phyloP scores from a whole-genome alignment of 2,329 filamentous ascomycete genomes.

The Aspergillus arachidicola region DNA sequence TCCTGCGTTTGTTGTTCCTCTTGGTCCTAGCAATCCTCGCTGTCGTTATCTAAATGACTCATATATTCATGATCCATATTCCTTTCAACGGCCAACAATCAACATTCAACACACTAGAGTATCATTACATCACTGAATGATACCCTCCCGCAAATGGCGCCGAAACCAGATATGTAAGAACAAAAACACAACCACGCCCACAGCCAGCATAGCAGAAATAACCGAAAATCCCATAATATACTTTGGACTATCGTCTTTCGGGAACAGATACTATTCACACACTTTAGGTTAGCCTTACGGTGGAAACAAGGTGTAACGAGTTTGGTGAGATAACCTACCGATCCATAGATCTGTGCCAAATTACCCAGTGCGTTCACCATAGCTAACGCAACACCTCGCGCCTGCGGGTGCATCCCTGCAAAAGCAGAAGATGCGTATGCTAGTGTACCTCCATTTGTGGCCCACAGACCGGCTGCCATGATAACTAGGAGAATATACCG shows the following conservation, averaged over 20 bases:
- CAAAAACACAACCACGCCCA: slow-evolving; percentile 33
- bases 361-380: slow-evolving; percentile 59
- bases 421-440: slow-evolving; percentile 58
- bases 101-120: too few species aligned
- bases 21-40: too few species aligned
- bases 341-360: slow-evolving; percentile 58
- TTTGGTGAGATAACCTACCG: not conserved
- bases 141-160: not conserved
- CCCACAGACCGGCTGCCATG: slow-evolving; percentile 59
- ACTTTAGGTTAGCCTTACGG: not conserved
- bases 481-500: slow-evolving; percentile 59
- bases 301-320: too few species aligned
- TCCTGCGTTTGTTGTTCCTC: too few species aligned
- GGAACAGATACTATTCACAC: slow-evolving; percentile 49
- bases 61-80: too few species aligned
- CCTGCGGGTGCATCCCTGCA: slow-evolving; percentile 52
- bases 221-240: slow-evolving; percentile 50
- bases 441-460: slow-evolving; percentile 55
- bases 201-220: slow-evolving; percentile 36
- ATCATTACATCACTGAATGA: too few species aligned
- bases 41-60: too few species aligned
- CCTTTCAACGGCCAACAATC: too few species aligned
- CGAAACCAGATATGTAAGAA: slow-evolving; percentile 30
- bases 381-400: slow-evolving; percentile 55
- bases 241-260: slow-evolving; percentile 51